A percentile compares a stretch with the other conserved stretches of the same genome.
Evolutionary conservation across 2,329 filamentous ascomycete species (phyloP).

Genomic region (Colletotrichum tropicicola): DNA sequence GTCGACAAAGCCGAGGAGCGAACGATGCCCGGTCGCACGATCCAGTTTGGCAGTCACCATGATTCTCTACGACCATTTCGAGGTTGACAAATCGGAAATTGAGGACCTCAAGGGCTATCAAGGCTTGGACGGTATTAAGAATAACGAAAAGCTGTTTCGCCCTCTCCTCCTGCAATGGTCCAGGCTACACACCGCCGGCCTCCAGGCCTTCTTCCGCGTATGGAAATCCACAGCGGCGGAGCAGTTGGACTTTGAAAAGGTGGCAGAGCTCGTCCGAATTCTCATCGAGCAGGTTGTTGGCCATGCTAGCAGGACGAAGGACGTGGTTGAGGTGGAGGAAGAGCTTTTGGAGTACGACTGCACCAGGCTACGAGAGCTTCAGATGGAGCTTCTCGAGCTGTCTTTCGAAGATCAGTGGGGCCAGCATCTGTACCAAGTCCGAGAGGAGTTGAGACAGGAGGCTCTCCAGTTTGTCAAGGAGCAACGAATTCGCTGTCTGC

Average conservation of each 20-base stretch:
- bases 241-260: slow-evolving; percentile 90
- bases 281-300: slow-evolving; percentile 91
- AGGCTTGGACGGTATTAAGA: slow-evolving; percentile 76
- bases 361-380: slow-evolving; percentile 78
- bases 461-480: slow-evolving; percentile 97
- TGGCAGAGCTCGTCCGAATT: slow-evolving; percentile 89
- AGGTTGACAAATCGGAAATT: slow-evolving; percentile 84
- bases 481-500: slow-evolving; percentile 88
- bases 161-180: slow-evolving; percentile 95
- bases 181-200: slow-evolving; percentile 82
- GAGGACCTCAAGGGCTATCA: slow-evolving; percentile 83
- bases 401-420: slow-evolving; percentile 97
- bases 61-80: slow-evolving; percentile 94
- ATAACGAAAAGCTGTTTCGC: slow-evolving; percentile 86
- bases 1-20: slow-evolving; percentile 72
- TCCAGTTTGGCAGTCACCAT: slow-evolving; percentile 88
- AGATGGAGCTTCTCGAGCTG: slow-evolving; percentile 92
- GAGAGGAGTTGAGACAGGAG: slow-evolving; percentile 89
- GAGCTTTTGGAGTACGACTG: slow-evolving; percentile 88
- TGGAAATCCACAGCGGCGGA: slow-evolving; percentile 93
- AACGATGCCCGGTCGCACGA: slow-evolving; percentile 87
- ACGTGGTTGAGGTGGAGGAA: slow-evolving; percentile 88
- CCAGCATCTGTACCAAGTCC: slow-evolving; percentile 86
- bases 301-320: slow-evolving; percentile 80
- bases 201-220: slow-evolving; percentile 88